Evolutionary conservation across 108 stramenopile genomes (phyloP).

Genomic region (Cyclotella choctawhatcheeana): DNA sequence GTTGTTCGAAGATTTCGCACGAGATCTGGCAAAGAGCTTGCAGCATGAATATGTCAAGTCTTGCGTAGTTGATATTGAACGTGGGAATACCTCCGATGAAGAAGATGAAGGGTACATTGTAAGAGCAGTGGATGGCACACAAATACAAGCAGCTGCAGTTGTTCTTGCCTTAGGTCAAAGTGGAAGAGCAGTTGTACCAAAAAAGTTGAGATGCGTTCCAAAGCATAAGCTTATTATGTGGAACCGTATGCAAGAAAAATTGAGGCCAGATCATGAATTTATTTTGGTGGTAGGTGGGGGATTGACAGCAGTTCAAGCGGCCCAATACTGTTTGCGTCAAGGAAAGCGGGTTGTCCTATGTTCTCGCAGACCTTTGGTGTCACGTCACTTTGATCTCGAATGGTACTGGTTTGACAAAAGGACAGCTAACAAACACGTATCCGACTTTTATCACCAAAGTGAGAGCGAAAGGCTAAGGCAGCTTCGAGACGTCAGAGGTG

Average conservation of each 20-base stretch:
- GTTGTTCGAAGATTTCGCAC: conserved; percentile 75
- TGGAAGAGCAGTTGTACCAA: conserved; percentile 55
- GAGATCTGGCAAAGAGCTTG: conserved; percentile 36
- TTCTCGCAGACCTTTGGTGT: conserved; percentile 60
- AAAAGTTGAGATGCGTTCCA: conserved; percentile 9
- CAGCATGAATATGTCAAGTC: conserved; percentile 49
- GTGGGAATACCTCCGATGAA: background rate
- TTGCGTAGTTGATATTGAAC: conserved; percentile 38
- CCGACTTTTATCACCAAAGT: conserved; percentile 68
- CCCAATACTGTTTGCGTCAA: conserved; percentile 33
- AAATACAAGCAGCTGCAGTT: conserved; percentile 34
- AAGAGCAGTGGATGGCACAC: conserved; percentile 10
- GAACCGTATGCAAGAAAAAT: conserved; percentile 19
- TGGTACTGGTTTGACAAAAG: conserved; percentile 77
- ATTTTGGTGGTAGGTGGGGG: conserved; percentile 78
- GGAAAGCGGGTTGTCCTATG: conserved; percentile 41
- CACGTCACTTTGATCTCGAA: conserved; percentile 68
- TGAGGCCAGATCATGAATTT: background rate
- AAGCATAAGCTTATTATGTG: conserved; percentile 15
- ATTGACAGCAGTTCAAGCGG: conserved; percentile 73
- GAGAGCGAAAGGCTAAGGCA: conserved; percentile 29
- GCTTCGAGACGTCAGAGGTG: conserved; percentile 52
- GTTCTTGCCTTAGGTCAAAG: conserved; percentile 61
- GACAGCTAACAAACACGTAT: conserved; percentile 39
- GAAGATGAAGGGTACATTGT: background rate